Percentiles rank a stretch among this genome's conserved stretches.
phyloP scores from a whole-genome alignment of 768 basidiomycete genomes.

The Suillus subaureus region DNA sequence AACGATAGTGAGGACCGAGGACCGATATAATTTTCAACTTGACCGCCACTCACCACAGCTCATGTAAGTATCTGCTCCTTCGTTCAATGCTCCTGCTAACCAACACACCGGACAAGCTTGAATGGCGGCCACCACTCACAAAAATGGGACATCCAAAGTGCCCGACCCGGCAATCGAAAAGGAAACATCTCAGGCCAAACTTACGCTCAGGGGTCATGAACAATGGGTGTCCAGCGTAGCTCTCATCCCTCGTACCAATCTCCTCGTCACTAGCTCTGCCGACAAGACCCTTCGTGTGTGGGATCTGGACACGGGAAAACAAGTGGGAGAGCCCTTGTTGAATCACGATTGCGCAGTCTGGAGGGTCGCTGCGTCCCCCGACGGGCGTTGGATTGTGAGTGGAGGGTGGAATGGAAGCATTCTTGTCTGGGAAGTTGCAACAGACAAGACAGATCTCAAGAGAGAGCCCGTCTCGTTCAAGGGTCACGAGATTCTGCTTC shows the following conservation, averaged over 20 bases:
- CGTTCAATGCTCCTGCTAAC: neutral
- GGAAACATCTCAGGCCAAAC: neutral
- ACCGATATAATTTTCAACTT: neutral
- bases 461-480: neutral
- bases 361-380: too few species aligned
- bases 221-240: neutral
- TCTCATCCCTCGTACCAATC: neutral
- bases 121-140: neutral
- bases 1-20: too few species aligned
- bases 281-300: conserved; percentile 10
- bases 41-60: too few species aligned
- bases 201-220: neutral
- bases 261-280: neutral
- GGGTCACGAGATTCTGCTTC: neutral
- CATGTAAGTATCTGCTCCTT: neutral
- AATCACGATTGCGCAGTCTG: too few species aligned
- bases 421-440: neutral
- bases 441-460: neutral
- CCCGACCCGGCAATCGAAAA: neutral
- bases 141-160: neutral
- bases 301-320: conserved; percentile 28
- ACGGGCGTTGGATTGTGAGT: neutral
- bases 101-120: neutral
- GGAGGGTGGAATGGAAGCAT: conserved; percentile 12
- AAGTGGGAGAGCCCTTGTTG: conserved; percentile 1